phyloP scores from a whole-genome alignment of 345 rosid genomes.

The Gossypium anomalum region DNA sequence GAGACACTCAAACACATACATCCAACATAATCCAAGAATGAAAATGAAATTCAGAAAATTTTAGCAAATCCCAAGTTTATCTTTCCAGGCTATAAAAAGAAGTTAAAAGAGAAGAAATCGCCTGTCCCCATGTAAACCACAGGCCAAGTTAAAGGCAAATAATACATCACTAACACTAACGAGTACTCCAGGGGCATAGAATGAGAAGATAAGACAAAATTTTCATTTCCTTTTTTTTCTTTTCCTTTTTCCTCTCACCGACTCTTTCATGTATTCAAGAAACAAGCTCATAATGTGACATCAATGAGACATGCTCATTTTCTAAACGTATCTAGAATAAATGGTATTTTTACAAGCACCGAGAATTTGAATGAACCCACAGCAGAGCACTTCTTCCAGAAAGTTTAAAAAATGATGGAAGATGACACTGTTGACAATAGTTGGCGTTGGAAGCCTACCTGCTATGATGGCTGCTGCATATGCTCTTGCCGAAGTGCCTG shows the following conservation, averaged over 20 bases:
- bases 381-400: constrained; percentile 12
- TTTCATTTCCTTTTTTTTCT: constrained; percentile 7
- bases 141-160: neutral
- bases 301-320: constrained; percentile 10
- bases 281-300: constrained; percentile 21
- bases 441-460: neutral
- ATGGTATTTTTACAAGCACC: constrained; percentile 26
- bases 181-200: neutral
- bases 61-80: neutral
- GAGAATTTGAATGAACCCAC: constrained; percentile 8
- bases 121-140: no score
- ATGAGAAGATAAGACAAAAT: constrained; percentile 23
- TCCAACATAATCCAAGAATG: neutral
- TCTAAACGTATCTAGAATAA: constrained; percentile 12
- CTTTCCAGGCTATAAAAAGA: neutral
- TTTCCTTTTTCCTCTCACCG: neutral
- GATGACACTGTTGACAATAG: neutral
- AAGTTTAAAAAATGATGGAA: constrained; percentile 7
- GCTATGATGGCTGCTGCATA: constrained; percentile 46
- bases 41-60: neutral
- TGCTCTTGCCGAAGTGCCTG: constrained; percentile 59
- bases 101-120: neutral
- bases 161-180: neutral
- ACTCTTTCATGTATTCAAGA: constrained; percentile 9
- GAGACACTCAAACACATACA: neutral